These are phyloP conservation scores for Talaromyces funiculosus DNA, from an alignment of 2,329 filamentous ascomycete species.

Conservation along the genomic window DNA sequence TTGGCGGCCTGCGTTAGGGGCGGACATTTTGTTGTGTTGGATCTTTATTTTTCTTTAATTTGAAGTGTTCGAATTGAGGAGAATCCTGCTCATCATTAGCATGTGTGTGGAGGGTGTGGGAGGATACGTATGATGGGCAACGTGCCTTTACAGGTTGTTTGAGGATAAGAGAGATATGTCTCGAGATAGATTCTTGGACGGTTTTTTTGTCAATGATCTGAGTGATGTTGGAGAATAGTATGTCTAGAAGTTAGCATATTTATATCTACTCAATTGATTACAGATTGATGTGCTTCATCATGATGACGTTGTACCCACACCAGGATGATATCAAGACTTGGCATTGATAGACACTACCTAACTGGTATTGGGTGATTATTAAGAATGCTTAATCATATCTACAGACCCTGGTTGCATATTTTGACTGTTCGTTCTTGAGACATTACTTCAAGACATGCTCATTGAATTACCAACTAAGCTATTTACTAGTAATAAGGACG, in stretches of 20 bases:
- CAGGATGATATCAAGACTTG: constrained; percentile 1
- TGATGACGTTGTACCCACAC: constrained; percentile 3
- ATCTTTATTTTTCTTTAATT: neutral
- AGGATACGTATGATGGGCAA: neutral
- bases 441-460: too few relatives aligned
- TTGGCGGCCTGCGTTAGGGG: constrained; percentile 58
- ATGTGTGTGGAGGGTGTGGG: too few relatives aligned
- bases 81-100: neutral
- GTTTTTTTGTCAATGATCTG: neutral
- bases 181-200: neutral
- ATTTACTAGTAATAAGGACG: constrained; percentile 1
- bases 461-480: neutral
- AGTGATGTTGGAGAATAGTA: neutral
- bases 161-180: neutral
- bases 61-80: neutral
- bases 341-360: neutral
- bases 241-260: neutral
- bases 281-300: neutral
- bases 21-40: constrained; percentile 10
- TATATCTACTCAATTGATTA: neutral
- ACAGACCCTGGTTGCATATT: neutral
- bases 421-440: too few relatives aligned
- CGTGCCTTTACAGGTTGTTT: neutral
- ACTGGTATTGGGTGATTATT: neutral
- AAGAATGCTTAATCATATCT: neutral